Conservation (phyloP, 2,329 filamentous ascomycete genomes). For the Fusarium cicatricum region DNA sequence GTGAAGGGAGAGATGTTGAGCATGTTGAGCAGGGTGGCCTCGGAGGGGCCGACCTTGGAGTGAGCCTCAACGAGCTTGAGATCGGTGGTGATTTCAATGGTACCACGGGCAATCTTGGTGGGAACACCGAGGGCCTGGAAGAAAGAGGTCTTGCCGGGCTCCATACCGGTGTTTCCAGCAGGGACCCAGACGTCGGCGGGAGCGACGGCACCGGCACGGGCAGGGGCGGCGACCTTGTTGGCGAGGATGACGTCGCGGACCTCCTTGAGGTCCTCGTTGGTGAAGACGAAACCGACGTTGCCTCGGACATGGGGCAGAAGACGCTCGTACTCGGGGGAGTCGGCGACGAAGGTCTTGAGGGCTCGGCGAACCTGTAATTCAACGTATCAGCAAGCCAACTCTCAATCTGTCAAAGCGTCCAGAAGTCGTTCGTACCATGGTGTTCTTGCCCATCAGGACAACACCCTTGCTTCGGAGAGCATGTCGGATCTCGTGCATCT, state of each 20-base stretch:
- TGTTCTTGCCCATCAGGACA: constrained; percentile 99
- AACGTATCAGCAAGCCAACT: constrained; percentile 23
- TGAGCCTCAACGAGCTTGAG: constrained; percentile 96
- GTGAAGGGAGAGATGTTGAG: constrained; percentile 99
- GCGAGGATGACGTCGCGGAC: constrained; percentile 92
- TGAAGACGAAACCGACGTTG: constrained; percentile 99
- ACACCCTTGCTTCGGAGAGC: constrained; percentile 90
- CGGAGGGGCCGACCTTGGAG: constrained; percentile 96
- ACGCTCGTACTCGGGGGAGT: constrained; percentile 97
- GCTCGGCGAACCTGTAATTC: constrained; percentile 83
- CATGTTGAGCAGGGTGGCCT: constrained; percentile 99
- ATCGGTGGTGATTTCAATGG: constrained; percentile 99
- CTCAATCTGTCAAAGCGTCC: too few species aligned
- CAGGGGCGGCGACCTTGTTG: constrained; percentile 98
- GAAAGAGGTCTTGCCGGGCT: constrained; percentile 99
- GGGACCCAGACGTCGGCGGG: constrained; percentile 94
- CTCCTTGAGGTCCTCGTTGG: constrained; percentile 92
- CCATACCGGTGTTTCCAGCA: constrained; percentile 99
- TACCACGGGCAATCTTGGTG: constrained; percentile 99
- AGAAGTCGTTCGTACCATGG: constrained; percentile 76
- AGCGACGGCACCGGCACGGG: constrained; percentile 96
- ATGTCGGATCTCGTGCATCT: constrained; percentile 99
- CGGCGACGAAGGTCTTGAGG: constrained; percentile 89
- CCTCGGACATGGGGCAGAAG: constrained; percentile 95
- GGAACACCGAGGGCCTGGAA: constrained; percentile 99